These are phyloP conservation scores for Cyberlindnera lachancei DNA, from an alignment of 805 yeast species.

Conservation along the genomic window DNA sequence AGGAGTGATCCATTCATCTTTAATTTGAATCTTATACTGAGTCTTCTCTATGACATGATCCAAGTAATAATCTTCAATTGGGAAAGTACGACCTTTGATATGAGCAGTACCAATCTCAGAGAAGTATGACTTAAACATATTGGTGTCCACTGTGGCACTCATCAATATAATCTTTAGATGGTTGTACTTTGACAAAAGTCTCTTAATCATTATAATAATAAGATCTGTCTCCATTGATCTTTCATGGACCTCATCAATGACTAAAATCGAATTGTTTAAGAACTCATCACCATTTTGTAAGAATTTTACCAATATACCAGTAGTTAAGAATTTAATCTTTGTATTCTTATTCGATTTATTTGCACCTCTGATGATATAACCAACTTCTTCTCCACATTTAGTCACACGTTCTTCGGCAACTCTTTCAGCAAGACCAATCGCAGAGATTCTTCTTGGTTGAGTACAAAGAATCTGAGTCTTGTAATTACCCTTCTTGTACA, in stretches of 20 bases:
- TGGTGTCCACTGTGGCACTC: constrained; percentile 88
- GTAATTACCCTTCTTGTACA: constrained; percentile 38
- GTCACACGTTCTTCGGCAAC: constrained; percentile 70
- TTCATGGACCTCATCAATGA: constrained; percentile 96
- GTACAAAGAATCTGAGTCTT: constrained; percentile 70
- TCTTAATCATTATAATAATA: constrained; percentile 67
- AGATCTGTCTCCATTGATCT: constrained; percentile 88
- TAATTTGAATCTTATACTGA: constrained; percentile 44
- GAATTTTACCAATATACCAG: constrained; percentile 86
- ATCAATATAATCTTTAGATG: constrained; percentile 68
- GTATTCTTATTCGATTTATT: constrained; percentile 55
- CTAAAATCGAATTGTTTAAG: constrained; percentile 53
- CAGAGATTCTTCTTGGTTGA: constrained; percentile 93
- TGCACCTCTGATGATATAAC: constrained; percentile 88
- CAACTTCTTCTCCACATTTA: constrained; percentile 67
- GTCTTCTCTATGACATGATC: constrained; percentile 55
- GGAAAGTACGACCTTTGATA: constrained; percentile 90
- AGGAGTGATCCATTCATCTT: constrained; percentile 42
- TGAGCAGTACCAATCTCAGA: constrained; percentile 56
- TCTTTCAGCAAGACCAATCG: constrained; percentile 90
- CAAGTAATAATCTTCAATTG: constrained; percentile 70
- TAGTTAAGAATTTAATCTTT: constrained; percentile 79
- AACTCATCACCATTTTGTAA: constrained; percentile 46
- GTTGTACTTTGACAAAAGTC: constrained; percentile 36
- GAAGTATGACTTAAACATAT: constrained; percentile 62